phyloP scores from a whole-genome alignment of 345 rosid genomes.

The Trapa bicornis region DNA sequence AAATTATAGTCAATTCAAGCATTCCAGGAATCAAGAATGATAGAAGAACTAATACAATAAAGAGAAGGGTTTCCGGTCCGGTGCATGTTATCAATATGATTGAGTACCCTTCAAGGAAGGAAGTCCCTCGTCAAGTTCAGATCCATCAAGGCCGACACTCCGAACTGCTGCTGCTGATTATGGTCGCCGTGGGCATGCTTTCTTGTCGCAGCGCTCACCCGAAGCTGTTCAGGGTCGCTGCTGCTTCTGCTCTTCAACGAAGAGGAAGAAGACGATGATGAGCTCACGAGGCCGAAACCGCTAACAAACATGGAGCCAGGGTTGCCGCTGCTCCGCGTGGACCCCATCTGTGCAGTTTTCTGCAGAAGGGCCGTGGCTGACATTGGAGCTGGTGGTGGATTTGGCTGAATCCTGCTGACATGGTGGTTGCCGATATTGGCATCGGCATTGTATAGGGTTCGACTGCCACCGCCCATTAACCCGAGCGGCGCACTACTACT shows the following conservation, averaged over 20 bases:
- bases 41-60: neutral
- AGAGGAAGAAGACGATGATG: neutral
- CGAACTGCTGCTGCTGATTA: neutral
- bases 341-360: slow-evolving; percentile 12
- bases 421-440: slow-evolving; percentile 18
- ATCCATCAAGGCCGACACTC: neutral
- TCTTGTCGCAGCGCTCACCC: neutral
- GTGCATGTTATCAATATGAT: neutral
- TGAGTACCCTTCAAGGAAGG: neutral
- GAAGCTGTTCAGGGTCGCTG: slow-evolving; percentile 1
- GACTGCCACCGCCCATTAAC: neutral
- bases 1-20: neutral
- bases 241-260: neutral
- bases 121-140: slow-evolving; percentile 7
- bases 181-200: neutral
- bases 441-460: slow-evolving; percentile 3
- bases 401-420: slow-evolving; percentile 19
- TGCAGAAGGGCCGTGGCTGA: slow-evolving; percentile 11
- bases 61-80: neutral
- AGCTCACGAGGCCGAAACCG: slow-evolving; percentile 4
- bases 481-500: neutral
- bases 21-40: neutral
- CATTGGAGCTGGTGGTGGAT: slow-evolving; percentile 5
- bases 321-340: slow-evolving; percentile 6
- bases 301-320: neutral